Base-by-base conservation (phyloP, 371 early-diverging fungal genomes). In the Funneliformis caledonium region DNA sequence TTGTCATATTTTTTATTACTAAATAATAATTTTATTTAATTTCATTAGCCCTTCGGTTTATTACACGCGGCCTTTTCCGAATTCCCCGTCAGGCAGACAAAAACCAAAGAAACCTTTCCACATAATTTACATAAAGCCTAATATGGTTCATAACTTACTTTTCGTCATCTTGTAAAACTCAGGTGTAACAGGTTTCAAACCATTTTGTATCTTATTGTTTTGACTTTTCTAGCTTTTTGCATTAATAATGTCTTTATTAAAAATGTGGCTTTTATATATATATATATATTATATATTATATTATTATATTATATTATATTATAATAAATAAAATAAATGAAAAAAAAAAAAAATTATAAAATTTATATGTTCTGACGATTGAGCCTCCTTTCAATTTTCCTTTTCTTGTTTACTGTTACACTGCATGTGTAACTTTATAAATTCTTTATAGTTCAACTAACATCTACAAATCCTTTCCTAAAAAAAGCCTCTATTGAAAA, bases 371-470 rank as follows among this genome's bases (percentile, higher is more conserved):
- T 50, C 14, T 12, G 56, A 52, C 56, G 19, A 52, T 52, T 52
- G 37, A 52, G 56, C 56, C 56, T 52, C 56, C 19, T 52, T 52
- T 52, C 56, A 52, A 52, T 52, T 64, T 64, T 19, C 64, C 22
- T 26, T 64, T 26, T 70, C 47, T 72, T 72, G 48, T 72, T 72
- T 72, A 72, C 26, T 4, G 72, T 72, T 45, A 72, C 72, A 47
- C 72, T 19, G 48, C 72, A 72, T 72, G 43, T 72, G 48, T 72
- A 43, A 26, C 26, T 47, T 47, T 47, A 52, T 72, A 72, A 14
- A 48, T 72, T 26, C 26, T 47, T 47, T 47, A 52, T 72, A 72
- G 26, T 72, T 72, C 45, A 43, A 48, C 72, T 45, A 45, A 19
- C 45, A n/a, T 52, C 56, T 45, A 47, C 72, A 22, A 22, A 45